Evolutionary conservation across 2,329 filamentous ascomycete species (phyloP), one percentile per base, ranked within the genome.

Genomic region (Nigrospora osmanthi): DNA sequence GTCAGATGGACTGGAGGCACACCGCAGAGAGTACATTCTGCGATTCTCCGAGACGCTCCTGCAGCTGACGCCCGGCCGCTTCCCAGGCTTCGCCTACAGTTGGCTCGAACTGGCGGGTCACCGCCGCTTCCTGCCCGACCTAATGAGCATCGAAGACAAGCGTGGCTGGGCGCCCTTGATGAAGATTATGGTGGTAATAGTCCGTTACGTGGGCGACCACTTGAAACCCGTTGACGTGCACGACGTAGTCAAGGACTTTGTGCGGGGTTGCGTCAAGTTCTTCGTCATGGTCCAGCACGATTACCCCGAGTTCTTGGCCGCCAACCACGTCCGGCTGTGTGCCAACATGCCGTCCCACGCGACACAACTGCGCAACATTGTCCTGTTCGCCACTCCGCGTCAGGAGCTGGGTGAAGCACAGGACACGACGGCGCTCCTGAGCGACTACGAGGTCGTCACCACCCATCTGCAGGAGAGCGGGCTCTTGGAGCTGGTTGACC

Each of bases 201-300:
- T 95, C 34, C 71, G 75, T 35, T 90, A 87, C 58, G 76, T 93
- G 31, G 85, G 87, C 30, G 84, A 91, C 53, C 78, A 93, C 49
- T 72, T 95, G 52, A 93, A 91, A 65, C 76, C 82, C 11, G 69
- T 83, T 28, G 82, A 82, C 47, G 75, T 89, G 14, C 74, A 82
- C 4, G 72, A 80, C 32, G 75, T 87, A 42, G 80, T 83, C 32
- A 90, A 88, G 61, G 87, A 91, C 44, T 80, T 95, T 49, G 96
- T 95, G 63, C 83, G 88, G 49, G 89, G 85, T 10, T 80, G 87
- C 2, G 70, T 95, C 40, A 89, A 94, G 58, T 78, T 96, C 48
- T 69, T 97, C 44, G 71, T 95, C 32, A 78, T 95, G 43, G 71
- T 98, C 43, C 87, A 95, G 54, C 93, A 97, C 59, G 93, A 98